Conservation (phyloP, 2,329 filamentous ascomycete genomes). For the Thelonectria olida region DNA sequence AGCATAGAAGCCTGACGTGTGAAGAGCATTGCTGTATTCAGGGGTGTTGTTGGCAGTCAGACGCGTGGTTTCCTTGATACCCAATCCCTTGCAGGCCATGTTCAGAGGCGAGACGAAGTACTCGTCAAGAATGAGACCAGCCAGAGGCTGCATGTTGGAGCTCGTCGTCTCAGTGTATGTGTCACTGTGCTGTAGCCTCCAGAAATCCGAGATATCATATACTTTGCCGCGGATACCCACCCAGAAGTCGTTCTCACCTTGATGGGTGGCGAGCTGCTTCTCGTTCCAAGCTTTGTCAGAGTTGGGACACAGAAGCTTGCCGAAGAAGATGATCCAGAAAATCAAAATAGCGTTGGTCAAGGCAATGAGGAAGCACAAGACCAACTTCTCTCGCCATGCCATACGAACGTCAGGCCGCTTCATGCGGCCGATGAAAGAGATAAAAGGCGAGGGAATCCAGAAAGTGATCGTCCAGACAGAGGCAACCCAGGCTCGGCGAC, state of each 20-base stretch:
- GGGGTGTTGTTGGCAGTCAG: slow-evolving; percentile 74
- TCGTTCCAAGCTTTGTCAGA: slow-evolving; percentile 87
- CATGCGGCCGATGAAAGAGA: slow-evolving; percentile 90
- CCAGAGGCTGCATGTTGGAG: slow-evolving; percentile 78
- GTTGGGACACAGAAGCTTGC: slow-evolving; percentile 87
- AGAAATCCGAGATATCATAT: slow-evolving; percentile 93
- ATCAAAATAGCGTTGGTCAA: slow-evolving; percentile 83
- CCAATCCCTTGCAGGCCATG: slow-evolving; percentile 78
- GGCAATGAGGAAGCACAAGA: slow-evolving; percentile 81
- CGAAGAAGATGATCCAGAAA: slow-evolving; percentile 93
- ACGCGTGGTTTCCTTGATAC: slow-evolving; percentile 64
- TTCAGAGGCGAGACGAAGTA: slow-evolving; percentile 86
- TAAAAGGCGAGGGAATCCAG: slow-evolving; percentile 89
- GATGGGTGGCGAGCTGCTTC: slow-evolving; percentile 75
- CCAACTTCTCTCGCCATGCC: slow-evolving; percentile 96
- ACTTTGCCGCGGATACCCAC: slow-evolving; percentile 89
- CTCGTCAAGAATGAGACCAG: slow-evolving; percentile 78
- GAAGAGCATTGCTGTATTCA: slow-evolving; percentile 64
- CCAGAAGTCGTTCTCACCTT: slow-evolving; percentile 80
- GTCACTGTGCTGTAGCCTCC: slow-evolving; percentile 85
- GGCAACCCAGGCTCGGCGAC: slow-evolving; percentile 80
- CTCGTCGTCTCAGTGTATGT: slow-evolving; percentile 66
- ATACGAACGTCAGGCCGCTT: slow-evolving; percentile 95
- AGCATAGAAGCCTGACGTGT: slow-evolving; percentile 74
- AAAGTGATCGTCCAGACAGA: slow-evolving; percentile 90